phyloP scores from a whole-genome alignment of 352 stramenopile genomes.

The Phytophthora crassamura region DNA sequence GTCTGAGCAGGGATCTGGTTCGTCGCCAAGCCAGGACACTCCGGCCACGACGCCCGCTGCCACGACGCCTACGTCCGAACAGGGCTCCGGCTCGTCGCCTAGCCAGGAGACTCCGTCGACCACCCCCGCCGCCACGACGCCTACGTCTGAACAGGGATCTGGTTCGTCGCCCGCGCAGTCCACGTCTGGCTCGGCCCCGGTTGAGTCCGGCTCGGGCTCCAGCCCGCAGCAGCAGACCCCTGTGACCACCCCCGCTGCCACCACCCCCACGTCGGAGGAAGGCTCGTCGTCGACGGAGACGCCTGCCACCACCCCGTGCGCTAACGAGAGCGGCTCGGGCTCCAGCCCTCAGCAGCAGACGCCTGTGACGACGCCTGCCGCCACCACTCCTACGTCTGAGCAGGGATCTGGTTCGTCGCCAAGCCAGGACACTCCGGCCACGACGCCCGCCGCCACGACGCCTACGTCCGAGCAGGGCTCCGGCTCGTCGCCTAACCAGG shows the following conservation, averaged over 20 bases:
- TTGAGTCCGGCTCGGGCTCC: neutral
- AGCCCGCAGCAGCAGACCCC: neutral
- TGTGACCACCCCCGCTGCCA: conserved; percentile 8
- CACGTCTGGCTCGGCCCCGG: conserved; percentile 1
- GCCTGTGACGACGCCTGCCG: neutral
- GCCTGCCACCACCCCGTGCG: conserved; percentile 2
- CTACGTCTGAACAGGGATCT: too few relatives aligned
- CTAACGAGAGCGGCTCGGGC: conserved; percentile 3
- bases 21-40: too few relatives aligned
- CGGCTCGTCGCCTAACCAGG: too few relatives aligned
- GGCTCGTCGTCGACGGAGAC: conserved; percentile 2
- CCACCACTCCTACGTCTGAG: conserved; percentile 1
- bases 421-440: too few relatives aligned
- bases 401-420: too few relatives aligned
- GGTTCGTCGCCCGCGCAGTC: conserved; percentile 15
- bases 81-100: too few relatives aligned
- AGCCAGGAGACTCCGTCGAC: too few relatives aligned
- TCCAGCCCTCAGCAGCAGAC: conserved; percentile 6
- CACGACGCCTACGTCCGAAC: too few relatives aligned
- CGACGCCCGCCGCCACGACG: too few relatives aligned
- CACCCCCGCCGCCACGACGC: too few relatives aligned
- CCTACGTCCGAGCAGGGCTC: conserved; percentile 2
- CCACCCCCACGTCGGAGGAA: conserved; percentile 11
- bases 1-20: conserved; percentile 6
- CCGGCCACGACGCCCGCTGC: too few relatives aligned